Conservation (phyloP, 306 rosid genomes). For the Sechiopsis laciniata region DNA sequence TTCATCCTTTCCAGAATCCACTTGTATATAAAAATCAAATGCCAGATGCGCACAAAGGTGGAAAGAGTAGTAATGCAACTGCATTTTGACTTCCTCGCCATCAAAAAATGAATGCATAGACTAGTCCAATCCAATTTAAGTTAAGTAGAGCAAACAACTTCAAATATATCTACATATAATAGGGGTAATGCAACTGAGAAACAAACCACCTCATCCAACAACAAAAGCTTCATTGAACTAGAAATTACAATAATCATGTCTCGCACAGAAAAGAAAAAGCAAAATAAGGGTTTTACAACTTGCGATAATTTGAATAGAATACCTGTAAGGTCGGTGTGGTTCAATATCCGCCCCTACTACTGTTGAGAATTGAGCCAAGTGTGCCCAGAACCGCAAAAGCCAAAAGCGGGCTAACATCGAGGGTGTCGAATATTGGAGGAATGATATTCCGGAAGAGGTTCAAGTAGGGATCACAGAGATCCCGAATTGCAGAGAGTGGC, state of each 20-base stretch:
- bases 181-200: background rate
- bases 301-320: background rate
- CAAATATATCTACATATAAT: background rate
- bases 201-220: too few relatives aligned
- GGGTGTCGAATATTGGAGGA: conserved; percentile 77
- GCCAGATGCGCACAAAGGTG: background rate
- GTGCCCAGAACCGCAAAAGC: conserved; percentile 87
- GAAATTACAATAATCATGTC: background rate
- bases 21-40: conserved; percentile 2
- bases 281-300: background rate
- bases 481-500: conserved; percentile 81
- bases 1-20: background rate
- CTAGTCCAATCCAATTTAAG: background rate
- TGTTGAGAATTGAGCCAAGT: conserved; percentile 56
- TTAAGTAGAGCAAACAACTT: background rate
- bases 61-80: background rate
- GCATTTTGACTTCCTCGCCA: conserved; percentile 2
- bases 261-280: conserved; percentile 2
- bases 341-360: conserved; percentile 26
- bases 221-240: background rate
- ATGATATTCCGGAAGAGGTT: conserved; percentile 76
- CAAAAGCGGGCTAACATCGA: conserved; percentile 86
- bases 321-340: background rate
- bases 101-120: background rate
- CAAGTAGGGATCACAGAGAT: conserved; percentile 87